Conservation (phyloP, 2,329 filamentous ascomycete genomes). For the Decorospora gaudefroyi region DNA sequence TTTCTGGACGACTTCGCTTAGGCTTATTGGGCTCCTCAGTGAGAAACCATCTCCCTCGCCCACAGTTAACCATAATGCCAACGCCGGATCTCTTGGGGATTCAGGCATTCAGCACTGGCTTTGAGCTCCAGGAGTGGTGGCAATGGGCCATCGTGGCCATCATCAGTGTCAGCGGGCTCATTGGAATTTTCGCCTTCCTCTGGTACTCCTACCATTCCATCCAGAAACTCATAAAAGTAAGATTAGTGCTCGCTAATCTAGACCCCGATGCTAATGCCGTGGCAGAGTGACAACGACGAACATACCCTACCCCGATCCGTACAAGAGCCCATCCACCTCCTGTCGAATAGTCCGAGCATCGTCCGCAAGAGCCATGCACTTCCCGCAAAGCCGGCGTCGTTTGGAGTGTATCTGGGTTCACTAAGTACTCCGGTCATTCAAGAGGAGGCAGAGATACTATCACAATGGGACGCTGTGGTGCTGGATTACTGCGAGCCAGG, state of each 20-base stretch:
- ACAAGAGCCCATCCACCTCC: conserved; percentile 37
- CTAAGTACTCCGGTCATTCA: conserved; percentile 33
- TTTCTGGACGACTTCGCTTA: no score
- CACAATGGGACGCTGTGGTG: conserved; percentile 43
- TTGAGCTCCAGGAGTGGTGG: conserved; percentile 40
- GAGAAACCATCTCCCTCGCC: no score
- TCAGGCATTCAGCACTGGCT: conserved; percentile 33
- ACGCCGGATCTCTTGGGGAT: conserved; percentile 36
- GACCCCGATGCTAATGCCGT: conserved; percentile 12
- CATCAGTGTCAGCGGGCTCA: conserved; percentile 34
- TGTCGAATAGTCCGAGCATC: conserved; percentile 28
- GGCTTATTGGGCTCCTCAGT: no score
- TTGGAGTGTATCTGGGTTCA: conserved; percentile 44
- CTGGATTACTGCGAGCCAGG: conserved; percentile 40
- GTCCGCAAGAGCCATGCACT: conserved; percentile 26
- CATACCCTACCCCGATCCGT: conserved; percentile 32
- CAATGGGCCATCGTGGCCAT: conserved; percentile 41
- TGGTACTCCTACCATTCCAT: conserved; percentile 34
- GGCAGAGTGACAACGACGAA: conserved; percentile 23
- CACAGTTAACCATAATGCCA: conserved; percentile 6
- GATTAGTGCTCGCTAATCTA: neutral
- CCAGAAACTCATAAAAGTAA: conserved; percentile 28
- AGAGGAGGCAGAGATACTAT: conserved; percentile 33
- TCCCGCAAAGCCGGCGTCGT: conserved; percentile 38
- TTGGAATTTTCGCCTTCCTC: conserved; percentile 34